Percentiles rank a stretch among this genome's conserved stretches.
Conservation (phyloP, 2,329 filamentous ascomycete genomes). For the Calonectria montana region DNA sequence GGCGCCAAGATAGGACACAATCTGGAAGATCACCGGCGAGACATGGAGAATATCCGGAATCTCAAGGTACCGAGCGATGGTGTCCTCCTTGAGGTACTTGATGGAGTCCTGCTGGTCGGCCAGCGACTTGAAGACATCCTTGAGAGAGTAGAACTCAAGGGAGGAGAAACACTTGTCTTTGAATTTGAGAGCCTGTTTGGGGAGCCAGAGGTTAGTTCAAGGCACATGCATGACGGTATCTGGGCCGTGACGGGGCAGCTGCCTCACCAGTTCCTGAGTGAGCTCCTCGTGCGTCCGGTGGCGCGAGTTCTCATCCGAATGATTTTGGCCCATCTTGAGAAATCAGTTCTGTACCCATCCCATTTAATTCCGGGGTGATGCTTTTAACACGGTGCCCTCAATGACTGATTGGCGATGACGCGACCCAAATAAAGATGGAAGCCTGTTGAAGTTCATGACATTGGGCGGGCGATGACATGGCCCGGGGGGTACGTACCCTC, state of each 20-base stretch:
- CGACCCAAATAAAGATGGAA: conserved; percentile 21
- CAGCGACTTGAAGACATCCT: conserved; percentile 77
- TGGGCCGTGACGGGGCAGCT: conserved; percentile 24
- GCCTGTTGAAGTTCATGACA: conserved; percentile 40
- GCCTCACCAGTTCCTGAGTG: conserved; percentile 62
- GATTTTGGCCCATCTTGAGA: conserved; percentile 63
- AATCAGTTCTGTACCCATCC: conserved; percentile 35
- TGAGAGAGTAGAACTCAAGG: conserved; percentile 79
- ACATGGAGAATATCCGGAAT: conserved; percentile 76
- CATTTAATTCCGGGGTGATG: conserved; percentile 14
- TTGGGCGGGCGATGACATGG: conserved; percentile 36
- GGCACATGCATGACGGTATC: background rate
- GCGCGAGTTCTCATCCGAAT: conserved; percentile 58
- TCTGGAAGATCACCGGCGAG: conserved; percentile 77
- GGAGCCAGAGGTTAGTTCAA: conserved; percentile 28
- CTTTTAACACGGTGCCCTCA: background rate
- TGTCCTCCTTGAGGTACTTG: conserved; percentile 75
- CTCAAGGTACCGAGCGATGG: conserved; percentile 77
- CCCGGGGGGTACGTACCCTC: conserved; percentile 35
- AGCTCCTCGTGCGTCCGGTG: conserved; percentile 64
- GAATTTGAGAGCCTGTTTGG: conserved; percentile 68
- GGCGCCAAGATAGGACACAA: conserved; percentile 76
- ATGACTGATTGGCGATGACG: conserved; percentile 24
- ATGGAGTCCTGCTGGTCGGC: conserved; percentile 72
- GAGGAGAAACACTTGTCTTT: conserved; percentile 77